These are phyloP conservation scores for Citrullus mucosospermus DNA, from an alignment of 306 rosid genomes.

Conservation along the genomic window DNA sequence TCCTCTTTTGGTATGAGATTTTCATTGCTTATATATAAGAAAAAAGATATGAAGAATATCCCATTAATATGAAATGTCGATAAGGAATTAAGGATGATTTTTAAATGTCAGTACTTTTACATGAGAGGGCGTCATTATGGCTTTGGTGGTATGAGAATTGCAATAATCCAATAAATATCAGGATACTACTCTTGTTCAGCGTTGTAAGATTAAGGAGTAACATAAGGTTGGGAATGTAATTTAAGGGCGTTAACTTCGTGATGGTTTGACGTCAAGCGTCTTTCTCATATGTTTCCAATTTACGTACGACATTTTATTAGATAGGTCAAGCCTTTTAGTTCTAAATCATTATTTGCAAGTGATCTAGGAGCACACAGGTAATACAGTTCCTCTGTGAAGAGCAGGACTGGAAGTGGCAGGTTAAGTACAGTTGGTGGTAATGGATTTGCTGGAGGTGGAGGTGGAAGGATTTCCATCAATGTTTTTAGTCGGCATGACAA, in stretches of 20 bases:
- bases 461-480: conserved; percentile 75
- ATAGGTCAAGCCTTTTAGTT: conserved; percentile 5
- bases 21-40: neutral
- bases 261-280: neutral
- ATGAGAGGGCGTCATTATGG: neutral
- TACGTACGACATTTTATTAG: neutral
- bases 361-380: conserved; percentile 20
- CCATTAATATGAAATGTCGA: neutral
- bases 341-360: conserved; percentile 8
- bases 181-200: neutral
- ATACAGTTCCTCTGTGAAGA: conserved; percentile 25
- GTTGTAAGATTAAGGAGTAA: neutral
- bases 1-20: neutral
- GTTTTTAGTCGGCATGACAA: conserved; percentile 79
- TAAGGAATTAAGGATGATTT: neutral
- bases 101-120: neutral
- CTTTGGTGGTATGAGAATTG: neutral
- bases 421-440: conserved; percentile 75
- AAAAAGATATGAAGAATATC: neutral
- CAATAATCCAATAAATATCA: neutral
- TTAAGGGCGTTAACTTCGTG: neutral
- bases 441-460: conserved; percentile 98
- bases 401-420: conserved; percentile 89
- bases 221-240: neutral
- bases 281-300: neutral